Evolutionary conservation across 805 yeast genomes (phyloP).

Genomic region (Pichia ethanolica): DNA sequence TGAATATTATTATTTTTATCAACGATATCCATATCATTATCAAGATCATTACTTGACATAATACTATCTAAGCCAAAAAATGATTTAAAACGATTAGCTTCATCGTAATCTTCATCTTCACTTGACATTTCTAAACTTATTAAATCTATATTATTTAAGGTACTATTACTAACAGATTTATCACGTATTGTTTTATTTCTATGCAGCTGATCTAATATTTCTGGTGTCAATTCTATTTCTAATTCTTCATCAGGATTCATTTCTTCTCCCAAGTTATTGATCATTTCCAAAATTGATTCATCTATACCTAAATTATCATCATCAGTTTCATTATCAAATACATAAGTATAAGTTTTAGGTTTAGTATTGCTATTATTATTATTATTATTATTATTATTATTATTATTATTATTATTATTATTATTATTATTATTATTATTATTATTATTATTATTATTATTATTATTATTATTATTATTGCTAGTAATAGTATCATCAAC

Average conservation of each 20-base stretch:
- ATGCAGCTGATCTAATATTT: neutral
- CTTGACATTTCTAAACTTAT: constrained; percentile 3
- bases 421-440: neutral
- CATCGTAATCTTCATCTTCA: constrained; percentile 8
- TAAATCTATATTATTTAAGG: neutral
- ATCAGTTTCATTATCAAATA: neutral
- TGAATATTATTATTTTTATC: too few relatives aligned
- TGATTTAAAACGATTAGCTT: neutral
- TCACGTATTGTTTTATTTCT: neutral
- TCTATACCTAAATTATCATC: constrained; percentile 1
- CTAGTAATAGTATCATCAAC: neutral
- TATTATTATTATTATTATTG: neutral
- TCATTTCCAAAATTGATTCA: constrained; percentile 3
- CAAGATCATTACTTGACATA: neutral
- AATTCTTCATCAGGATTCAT: constrained; percentile 3
- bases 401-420: neutral
- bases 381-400: neutral
- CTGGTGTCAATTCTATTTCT: neutral
- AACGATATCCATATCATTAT: too few relatives aligned
- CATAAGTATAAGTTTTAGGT: neutral
- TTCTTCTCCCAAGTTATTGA: constrained; percentile 1
- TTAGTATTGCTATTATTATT: neutral
- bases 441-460: neutral
- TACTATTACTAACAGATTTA: neutral
- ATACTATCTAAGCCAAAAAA: constrained; percentile 3